Base-by-base conservation (phyloP, 2,329 filamentous ascomycete genomes). In the Akanthomyces lecanii region DNA sequence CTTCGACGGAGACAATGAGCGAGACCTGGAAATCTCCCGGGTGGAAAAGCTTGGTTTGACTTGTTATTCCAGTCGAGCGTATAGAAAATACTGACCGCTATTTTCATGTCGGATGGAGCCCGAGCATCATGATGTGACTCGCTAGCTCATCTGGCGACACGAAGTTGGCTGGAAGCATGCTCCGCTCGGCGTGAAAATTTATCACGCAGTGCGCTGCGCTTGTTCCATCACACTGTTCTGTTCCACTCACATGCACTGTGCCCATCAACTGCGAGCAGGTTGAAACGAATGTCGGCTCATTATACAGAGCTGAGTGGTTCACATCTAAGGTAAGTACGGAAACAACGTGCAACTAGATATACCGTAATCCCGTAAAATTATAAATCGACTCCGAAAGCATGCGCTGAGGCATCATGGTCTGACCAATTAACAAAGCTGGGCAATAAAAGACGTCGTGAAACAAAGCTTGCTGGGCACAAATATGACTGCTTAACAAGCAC, bases 401-500 rank as follows among this genome's bases (percentile, higher is more conserved):
- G 60, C 60, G 60, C 60, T 50, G 60, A 25, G 51, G 60, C 60
- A 62, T 47, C 54, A 42, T 63, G 47, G 47, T 52, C 54, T 59
- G 54, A 25, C 40, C 47, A 56, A 63, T 33, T 42, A 61, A 61
- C 58, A 61, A 61, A 59, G 48, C 38, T 59, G 47, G 45, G 47
- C 61, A 54, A 47, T 44, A 63, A 58, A 62, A 42, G 54, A 63
- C 53, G 44, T 40, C 21, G 21, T 55, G 38, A 63, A 58, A 62
- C 51, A 58, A 59, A 50, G 60, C 60, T 40, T 48, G 60, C 60
- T 62, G 44, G 7, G 30, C 40, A 53, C 36, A 60, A 45, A 50
- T 56, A 38, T 33, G 36, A 56, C 51, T 50, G 5, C 67, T 73
- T 61, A 98, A 79, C 94, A 98, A 72, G 92, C 93, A 76, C 94